Percentiles rank a stretch among this genome's conserved stretches.
These are phyloP conservation scores for Colletotrichum kahawae DNA, from an alignment of 2,329 filamentous ascomycete genomes.

Conservation along the genomic window DNA sequence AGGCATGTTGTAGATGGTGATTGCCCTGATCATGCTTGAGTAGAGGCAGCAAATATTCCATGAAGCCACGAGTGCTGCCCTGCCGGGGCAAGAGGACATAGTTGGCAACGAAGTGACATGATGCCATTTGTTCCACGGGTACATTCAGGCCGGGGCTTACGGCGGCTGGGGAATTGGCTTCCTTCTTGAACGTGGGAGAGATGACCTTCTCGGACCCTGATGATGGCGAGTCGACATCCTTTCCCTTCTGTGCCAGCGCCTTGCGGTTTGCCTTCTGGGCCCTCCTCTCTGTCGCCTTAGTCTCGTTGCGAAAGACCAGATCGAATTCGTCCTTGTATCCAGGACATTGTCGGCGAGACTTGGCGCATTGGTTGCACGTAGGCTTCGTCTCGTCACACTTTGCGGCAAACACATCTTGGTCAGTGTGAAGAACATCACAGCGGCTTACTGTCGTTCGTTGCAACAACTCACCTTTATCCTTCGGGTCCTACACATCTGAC, in stretches of 20 bases:
- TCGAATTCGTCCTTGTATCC: constrained; percentile 77
- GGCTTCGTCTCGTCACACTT: constrained; percentile 73
- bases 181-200: constrained; percentile 26
- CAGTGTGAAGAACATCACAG: constrained; percentile 9
- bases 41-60: constrained; percentile 64
- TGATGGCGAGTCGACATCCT: constrained; percentile 28
- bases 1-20: constrained; percentile 59
- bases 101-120: constrained; percentile 65
- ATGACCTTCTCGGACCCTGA: constrained; percentile 21
- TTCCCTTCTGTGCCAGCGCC: constrained; percentile 41
- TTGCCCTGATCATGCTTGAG: constrained; percentile 48
- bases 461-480: constrained; percentile 70
- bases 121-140: constrained; percentile 59
- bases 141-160: constrained; percentile 45
- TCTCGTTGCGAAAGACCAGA: constrained; percentile 75
- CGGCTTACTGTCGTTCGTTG: neutral
- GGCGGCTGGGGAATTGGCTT: constrained; percentile 18
- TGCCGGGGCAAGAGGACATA: constrained; percentile 60
- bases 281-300: constrained; percentile 68
- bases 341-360: constrained; percentile 67
- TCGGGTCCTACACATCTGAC: constrained; percentile 75
- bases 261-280: constrained; percentile 62
- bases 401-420: neutral
- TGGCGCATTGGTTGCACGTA: constrained; percentile 68
- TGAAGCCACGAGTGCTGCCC: constrained; percentile 57